Evolutionary conservation across 2,329 filamentous ascomycete species (phyloP).

Genomic region (Phyllachora maydis): DNA sequence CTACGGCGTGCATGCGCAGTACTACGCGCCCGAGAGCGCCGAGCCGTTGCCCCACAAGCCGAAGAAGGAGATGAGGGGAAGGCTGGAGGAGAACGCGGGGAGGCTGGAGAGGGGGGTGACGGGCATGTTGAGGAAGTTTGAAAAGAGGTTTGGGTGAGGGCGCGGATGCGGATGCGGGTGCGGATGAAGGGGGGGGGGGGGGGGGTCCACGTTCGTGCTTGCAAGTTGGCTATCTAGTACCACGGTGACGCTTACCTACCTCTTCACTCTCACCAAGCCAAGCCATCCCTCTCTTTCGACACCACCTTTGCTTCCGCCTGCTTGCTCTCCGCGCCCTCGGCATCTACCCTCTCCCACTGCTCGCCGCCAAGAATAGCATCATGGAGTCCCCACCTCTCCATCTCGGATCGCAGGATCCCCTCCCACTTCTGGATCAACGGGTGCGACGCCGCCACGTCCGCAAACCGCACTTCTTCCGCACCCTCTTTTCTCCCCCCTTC

Average conservation of each 20-base stretch:
- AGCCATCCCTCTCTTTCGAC: slow-evolving; percentile 4
- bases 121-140: slow-evolving; percentile 56
- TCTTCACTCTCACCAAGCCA: slow-evolving; percentile 10
- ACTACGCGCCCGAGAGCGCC: slow-evolving; percentile 48
- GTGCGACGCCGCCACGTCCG: slow-evolving; percentile 44
- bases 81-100: slow-evolving; percentile 43
- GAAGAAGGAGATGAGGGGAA: slow-evolving; percentile 24
- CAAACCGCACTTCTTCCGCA: slow-evolving; percentile 29
- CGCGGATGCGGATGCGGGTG: no score
- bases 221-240: no score
- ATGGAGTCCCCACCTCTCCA: slow-evolving; percentile 13
- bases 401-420: slow-evolving; percentile 17
- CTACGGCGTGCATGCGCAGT: slow-evolving; percentile 45
- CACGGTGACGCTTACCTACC: no score
- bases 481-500: no score
- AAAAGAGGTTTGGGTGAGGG: slow-evolving; percentile 45
- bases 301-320: slow-evolving; percentile 2
- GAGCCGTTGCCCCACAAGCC: slow-evolving; percentile 17
- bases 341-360: slow-evolving; percentile 3
- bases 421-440: slow-evolving; percentile 47
- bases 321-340: slow-evolving; percentile 3
- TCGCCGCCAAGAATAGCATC: slow-evolving; percentile 5
- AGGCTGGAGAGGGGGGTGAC: slow-evolving; percentile 49
- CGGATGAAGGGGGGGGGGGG: background rate
- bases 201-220: no score